Evolutionary conservation across 805 yeast genomes (phyloP), one percentile per base, ranked within the genome.

Genomic region (Metschnikowia baotianmanensis): DNA sequence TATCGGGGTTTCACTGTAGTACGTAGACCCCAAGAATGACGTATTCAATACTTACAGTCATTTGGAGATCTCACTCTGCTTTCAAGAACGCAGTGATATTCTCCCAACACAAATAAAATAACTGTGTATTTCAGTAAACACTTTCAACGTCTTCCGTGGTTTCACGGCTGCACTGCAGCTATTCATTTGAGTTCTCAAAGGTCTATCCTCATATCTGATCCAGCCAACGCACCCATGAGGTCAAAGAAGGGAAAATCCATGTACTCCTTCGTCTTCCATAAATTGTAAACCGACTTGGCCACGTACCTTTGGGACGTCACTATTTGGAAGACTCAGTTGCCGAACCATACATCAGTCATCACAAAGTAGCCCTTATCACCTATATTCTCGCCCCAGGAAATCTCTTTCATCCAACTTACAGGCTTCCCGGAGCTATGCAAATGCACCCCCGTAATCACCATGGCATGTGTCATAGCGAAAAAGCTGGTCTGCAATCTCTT

Each of bases 381-480:
- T 7, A 56, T 63, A 5, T 45, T 63, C 24, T 59, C 64, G 39
- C 74, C 74, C 73, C 73, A 68, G 1, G 72, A 67, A 49, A 67
- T 69, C 47, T 69, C 67, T 38, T 69, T 65, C 53, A 67, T 69
- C 74, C 73, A 69, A 53, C 74, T 58, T 2, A 66, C 55, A 5
- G 73, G 74, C 3, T 36, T 33, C 11, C 72, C 71, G 25, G 33
- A 38, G 10, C 71, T 78, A 48, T 83, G 88, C 26, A 87, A 65
- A 60, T 86, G 89, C 33, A 85, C 91, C 23, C 81, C 96, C 10
- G 89, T 82, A 55, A 87, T 77, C 17, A 81, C 74, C 96, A 87
- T 87, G 26, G 96, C 96, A 56, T 87, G 96, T 12, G 95, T 87
- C 95, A 87, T 86, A 48, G 79, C 67, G 18, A 89, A 82, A 48